Conservation (phyloP, 352 stramenopile species). For the Pythium aquatile region DNA sequence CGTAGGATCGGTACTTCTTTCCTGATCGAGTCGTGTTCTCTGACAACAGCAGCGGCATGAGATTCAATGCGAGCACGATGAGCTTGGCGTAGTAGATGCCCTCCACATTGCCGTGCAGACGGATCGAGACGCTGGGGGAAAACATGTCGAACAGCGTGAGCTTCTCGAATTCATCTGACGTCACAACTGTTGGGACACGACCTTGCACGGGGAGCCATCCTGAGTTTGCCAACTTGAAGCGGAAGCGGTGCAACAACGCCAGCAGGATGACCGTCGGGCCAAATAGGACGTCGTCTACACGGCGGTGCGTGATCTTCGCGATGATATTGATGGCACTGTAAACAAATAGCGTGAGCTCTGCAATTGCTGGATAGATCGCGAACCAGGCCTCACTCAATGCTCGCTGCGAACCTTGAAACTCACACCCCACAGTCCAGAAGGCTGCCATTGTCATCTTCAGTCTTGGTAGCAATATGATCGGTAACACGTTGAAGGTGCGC, state of each 20-base stretch:
- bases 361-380: slow-evolving; percentile 32
- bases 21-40: slow-evolving; percentile 19
- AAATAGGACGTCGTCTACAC: slow-evolving; percentile 32
- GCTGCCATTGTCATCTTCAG: slow-evolving; percentile 29
- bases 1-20: background rate
- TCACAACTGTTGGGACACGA: slow-evolving; percentile 25
- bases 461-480: slow-evolving; percentile 23
- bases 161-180: slow-evolving; percentile 29
- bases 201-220: slow-evolving; percentile 22
- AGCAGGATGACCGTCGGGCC: slow-evolving; percentile 30
- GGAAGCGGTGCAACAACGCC: slow-evolving; percentile 29
- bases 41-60: slow-evolving; percentile 26
- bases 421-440: slow-evolving; percentile 31
- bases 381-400: slow-evolving; percentile 36
- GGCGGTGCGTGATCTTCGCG: slow-evolving; percentile 28
- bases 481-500: slow-evolving; percentile 27
- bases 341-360: slow-evolving; percentile 26
- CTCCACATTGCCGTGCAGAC: slow-evolving; percentile 32
- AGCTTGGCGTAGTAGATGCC: slow-evolving; percentile 32
- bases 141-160: slow-evolving; percentile 27
- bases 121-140: slow-evolving; percentile 22
- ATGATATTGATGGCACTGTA: slow-evolving; percentile 40
- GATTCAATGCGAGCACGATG: slow-evolving; percentile 28
- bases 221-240: slow-evolving; percentile 16
- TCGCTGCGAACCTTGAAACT: slow-evolving; percentile 37